Evolutionary conservation across 129 eudicot species (phyloP), one percentile per base, ranked within the genome.

Genomic region (Chrysanthemum makinoi): DNA sequence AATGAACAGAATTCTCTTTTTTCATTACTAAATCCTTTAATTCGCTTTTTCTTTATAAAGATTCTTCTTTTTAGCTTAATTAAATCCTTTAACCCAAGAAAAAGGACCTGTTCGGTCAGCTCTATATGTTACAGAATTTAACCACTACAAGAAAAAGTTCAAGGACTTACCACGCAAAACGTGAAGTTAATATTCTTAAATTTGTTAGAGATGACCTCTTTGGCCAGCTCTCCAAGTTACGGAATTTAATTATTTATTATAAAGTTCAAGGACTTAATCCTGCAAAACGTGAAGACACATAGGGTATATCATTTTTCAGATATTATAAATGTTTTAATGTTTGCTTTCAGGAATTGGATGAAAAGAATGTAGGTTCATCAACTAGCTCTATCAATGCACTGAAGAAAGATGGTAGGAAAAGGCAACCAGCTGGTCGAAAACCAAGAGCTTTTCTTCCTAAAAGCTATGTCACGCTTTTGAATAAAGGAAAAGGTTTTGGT

Each of bases 381-480:
- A 74, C 81, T 70, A 66, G 75, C 74, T 74, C 78, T 62, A 69
- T 63, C 49, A 80, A 74, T 69, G 82, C 74, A 16, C 52, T 72
- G 33, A 72, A 71, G 22, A 66, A 56, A 16, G 59, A 66, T 55
- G 66, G 84, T 39, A 75, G 51, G 16, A 72, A 69, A 68, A 69
- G 78, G 67, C 82, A 75, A 69, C 78, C 69, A 53, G 78, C 86
- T 58, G 55, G 52, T 66, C 80, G 66, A 62, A 81, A 74, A 81
- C 77, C 89, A 72, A 81, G 81, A 35, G 70, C 72, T 16, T 65
- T 69, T 60, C 82, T 84, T 73, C 83, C 91, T 16, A 56, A 74
- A 80, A 80, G 75, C 62, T 84, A 87, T 81, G 60, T 61, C 61
- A 80, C 68, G 71, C 83, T 83, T 77, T 73, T 82, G 69, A 84